phyloP scores from a whole-genome alignment of 2,329 filamentous ascomycete genomes.

The Ceratocystis cubensis region DNA sequence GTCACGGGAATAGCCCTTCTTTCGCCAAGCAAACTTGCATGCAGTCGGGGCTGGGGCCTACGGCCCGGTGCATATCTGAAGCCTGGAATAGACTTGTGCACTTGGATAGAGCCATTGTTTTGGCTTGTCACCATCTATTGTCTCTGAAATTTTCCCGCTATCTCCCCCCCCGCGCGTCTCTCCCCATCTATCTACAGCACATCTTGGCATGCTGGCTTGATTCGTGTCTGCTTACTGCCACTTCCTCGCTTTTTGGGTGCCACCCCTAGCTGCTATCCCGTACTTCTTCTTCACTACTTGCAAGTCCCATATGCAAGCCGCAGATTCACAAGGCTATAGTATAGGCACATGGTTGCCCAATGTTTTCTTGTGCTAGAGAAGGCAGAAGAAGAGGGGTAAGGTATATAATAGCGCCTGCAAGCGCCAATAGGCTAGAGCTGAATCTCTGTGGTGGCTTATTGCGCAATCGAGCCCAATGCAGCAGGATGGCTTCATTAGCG shows the following conservation, averaged over 20 bases:
- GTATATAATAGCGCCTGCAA: not conserved
- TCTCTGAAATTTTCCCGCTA: not conserved
- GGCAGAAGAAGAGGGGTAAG: not conserved
- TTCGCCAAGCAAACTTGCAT: not conserved
- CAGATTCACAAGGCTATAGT: not conserved
- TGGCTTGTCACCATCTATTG: not conserved
- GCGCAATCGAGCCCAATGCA: not conserved
- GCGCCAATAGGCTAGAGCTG: not conserved
- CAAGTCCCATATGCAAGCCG: not conserved
- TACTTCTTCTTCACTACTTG: not conserved
- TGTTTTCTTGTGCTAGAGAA: not conserved
- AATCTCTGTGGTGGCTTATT: not conserved
- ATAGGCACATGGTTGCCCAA: not conserved
- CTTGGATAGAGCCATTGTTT: not conserved
- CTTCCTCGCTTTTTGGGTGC: not conserved
- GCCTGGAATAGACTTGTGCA: not conserved
- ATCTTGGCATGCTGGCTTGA: too few relatives aligned
- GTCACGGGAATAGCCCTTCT: not conserved
- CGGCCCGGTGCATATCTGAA: slow-evolving; percentile 7
- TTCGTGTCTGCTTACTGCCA: not conserved
- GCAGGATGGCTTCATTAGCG: not conserved
- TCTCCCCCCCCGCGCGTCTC: not conserved
- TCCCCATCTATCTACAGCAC: too few relatives aligned
- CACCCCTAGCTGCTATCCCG: not conserved
- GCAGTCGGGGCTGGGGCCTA: not conserved